Evolutionary conservation across 148 eudicot genomes (phyloP), one percentile per base, ranked within the genome.

Genomic region (Talinum fruticosum): DNA sequence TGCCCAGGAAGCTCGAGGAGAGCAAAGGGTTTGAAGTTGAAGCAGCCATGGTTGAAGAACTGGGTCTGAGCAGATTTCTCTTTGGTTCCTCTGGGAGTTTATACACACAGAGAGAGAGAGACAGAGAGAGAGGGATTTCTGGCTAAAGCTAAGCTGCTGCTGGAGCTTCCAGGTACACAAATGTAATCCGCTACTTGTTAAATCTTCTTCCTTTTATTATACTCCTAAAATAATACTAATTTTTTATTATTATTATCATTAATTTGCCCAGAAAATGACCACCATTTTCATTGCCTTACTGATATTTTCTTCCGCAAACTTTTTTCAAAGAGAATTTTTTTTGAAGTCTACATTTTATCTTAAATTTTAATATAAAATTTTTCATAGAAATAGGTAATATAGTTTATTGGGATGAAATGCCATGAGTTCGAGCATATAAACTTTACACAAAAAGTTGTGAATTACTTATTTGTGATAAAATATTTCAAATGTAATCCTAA

Each of bases 131-230:
- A 44, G 15, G 54, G 21, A 13, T 70, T 70, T 70, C 18, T 70
- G 73, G 73, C 29, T 41, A 24, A 5, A 10, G 34, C 32, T 38
- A 13, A 13, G 53, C 4, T 26, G 21, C 6, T 41, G 73, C 53
- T 70, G 73, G 73, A 70, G 54, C 73, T 41, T 24, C 13, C 13
- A 70, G 73, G 73, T 70, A 41, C 73, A 70, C 73, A 41, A 70
- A 26, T 35, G 53, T 8, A 70, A 70, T 70, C 32, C 41, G 32
- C 30, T 24, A n/a, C 73, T 68, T 26, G 15, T 62, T 28, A 26
- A 62, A 59, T 59, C 29, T 62, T 62, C 66, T 62, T 28, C 66
- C 34, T 26, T 62, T 62, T 62, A 41, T 28, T n/a, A n/a, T n/a
- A n/a, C n/a, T n/a, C n/a, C n/a, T n/a, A n/a, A n/a, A n/a, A n/a